Percentiles rank a stretch among this genome's conserved stretches.
These are phyloP conservation scores for Hawksworthiomyces lignivorus DNA, from an alignment of 2,329 filamentous ascomycete genomes.

Conservation along the genomic window DNA sequence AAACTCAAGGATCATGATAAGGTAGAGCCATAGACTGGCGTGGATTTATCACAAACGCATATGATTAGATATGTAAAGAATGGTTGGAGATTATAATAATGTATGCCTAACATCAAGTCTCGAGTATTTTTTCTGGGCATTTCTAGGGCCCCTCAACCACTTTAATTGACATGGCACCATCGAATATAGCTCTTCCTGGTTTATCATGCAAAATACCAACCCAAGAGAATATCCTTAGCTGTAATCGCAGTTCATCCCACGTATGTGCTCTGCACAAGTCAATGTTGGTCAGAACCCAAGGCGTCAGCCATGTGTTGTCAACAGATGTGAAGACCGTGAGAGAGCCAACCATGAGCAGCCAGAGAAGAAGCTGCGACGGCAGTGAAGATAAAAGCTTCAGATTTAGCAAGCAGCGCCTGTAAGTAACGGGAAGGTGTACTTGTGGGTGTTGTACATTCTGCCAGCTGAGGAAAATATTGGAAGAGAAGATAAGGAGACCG, in stretches of 20 bases:
- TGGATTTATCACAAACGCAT: no score
- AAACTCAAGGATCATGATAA: no score
- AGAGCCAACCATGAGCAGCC: slow-evolving; percentile 20
- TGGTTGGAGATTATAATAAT: no score
- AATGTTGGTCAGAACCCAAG: slow-evolving; percentile 16
- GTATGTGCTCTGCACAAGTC: slow-evolving; percentile 11
- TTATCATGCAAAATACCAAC: no score
- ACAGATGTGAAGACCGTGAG: slow-evolving; percentile 17
- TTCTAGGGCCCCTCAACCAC: no score
- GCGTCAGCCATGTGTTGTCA: slow-evolving; percentile 17
- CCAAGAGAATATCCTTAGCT: no score
- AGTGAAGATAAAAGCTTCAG: slow-evolving; percentile 5
- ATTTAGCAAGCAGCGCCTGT: not conserved
- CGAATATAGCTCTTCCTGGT: no score
- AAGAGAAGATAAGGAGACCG: slow-evolving; percentile 29
- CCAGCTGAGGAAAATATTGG: slow-evolving; percentile 31
- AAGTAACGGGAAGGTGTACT: not conserved
- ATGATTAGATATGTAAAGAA: no score
- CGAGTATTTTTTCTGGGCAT: no score
- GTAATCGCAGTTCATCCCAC: not conserved
- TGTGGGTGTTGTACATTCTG: not conserved
- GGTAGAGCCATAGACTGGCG: no score
- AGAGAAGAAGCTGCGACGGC: slow-evolving; percentile 16
- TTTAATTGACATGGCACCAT: no score
- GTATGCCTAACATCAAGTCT: no score